phyloP scores from a whole-genome alignment of 192 early-diverging fungal genomes.

The Backusella luteola region DNA sequence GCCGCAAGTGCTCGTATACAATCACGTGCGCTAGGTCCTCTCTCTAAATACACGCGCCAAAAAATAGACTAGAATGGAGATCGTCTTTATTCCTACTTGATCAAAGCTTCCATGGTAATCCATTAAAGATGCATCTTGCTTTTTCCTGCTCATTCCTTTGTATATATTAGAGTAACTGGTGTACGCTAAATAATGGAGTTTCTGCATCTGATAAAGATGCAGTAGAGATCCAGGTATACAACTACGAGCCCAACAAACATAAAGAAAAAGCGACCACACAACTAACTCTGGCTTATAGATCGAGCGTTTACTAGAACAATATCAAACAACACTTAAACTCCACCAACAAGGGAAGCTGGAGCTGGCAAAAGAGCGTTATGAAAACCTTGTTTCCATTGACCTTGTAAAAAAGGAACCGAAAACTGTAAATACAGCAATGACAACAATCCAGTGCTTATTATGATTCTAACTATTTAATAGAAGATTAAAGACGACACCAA shows the following conservation, averaged over 20 bases:
- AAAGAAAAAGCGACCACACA: not conserved
- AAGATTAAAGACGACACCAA: slow-evolving; percentile 5
- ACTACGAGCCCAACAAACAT: not conserved
- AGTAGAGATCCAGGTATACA: slow-evolving; percentile 31
- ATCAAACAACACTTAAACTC: slow-evolving; percentile 42
- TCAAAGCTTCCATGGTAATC: not conserved
- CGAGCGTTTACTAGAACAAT: slow-evolving; percentile 43
- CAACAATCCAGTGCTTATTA: not conserved
- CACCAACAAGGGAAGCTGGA: slow-evolving; percentile 39
- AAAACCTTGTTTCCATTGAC: slow-evolving; percentile 39
- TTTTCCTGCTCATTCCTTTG: not conserved
- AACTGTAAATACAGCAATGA: slow-evolving; percentile 13
- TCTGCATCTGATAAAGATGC: slow-evolving; percentile 24
- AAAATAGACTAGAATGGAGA: not conserved
- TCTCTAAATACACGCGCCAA: not conserved
- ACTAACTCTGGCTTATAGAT: slow-evolving; percentile 26
- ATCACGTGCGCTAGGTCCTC: not conserved
- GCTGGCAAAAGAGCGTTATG: slow-evolving; percentile 34
- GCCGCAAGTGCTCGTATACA: not conserved
- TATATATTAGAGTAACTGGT: slow-evolving; percentile 27
- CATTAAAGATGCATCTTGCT: not conserved
- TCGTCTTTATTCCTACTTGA: not conserved
- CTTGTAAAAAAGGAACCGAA: slow-evolving; percentile 39
- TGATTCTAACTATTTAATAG: not conserved
- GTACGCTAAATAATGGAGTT: slow-evolving; percentile 23